Base-by-base conservation (phyloP, 2,329 filamentous ascomycete species). In the Biscogniauxia mediterranea region DNA sequence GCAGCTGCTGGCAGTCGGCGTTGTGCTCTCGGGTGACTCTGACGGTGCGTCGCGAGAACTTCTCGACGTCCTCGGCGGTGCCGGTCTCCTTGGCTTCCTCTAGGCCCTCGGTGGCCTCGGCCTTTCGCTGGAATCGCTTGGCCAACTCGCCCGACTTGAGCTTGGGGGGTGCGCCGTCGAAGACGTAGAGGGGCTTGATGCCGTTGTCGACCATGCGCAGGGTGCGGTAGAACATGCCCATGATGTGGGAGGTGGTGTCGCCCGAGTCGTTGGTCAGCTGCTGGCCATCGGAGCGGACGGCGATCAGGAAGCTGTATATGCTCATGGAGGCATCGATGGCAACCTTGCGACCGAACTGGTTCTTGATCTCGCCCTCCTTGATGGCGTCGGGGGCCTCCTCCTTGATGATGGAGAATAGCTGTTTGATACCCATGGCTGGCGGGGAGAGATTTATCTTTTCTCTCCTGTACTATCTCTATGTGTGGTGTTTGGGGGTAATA, bases 211-310 rank as follows among this genome's bases (percentile, higher is more conserved):
- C 92, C 80, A 99, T 98, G 70, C 95, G 93, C 6, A 99, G 84
- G 2, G 95, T 99, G 70, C 95, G 93, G 82, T 99, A 99, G 82
- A 99, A 99, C 88, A 99, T 94, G 73, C 95, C 95, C 93, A 99
- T 98, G 17, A 99, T 81, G 76, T 99, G 95, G 19, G 95, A 99
- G 0, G 95, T 99, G 1, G 95, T 99, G 77, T 98, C 93, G 72
- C 95, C 95, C 57, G 89, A 89, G 72, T 99, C 95, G 77, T 89
- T 96, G 85, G 89, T 98, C 70, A 99, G 89, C 78, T 97, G 93
- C 76, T 99, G 92, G 69, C 95, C 95, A 70, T 97, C 93, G 71
- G 93, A 97, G 69, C 95, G 93, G 59, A 99, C 95, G 55, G 95
- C 95, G 75, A 99, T 95, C 63, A 99, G 86, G 81, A 99, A 99